These are phyloP conservation scores for Eucalyptus curtisii DNA, from an alignment of 345 rosid genomes.

Conservation along the genomic window DNA sequence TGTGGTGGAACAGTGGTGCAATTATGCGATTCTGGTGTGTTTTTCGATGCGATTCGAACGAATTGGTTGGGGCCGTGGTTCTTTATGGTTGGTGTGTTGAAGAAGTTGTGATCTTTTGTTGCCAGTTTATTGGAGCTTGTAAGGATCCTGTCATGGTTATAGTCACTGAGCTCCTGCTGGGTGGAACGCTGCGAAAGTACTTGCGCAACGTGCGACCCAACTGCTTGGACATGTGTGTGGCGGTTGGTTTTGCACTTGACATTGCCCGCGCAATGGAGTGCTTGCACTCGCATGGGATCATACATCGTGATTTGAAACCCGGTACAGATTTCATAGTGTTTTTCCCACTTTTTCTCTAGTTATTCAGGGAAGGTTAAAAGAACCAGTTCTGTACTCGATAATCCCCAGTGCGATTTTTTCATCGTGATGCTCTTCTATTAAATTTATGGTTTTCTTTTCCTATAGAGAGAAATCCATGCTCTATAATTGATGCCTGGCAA, in stretches of 20 bases:
- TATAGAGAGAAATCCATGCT: background rate
- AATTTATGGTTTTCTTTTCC: background rate
- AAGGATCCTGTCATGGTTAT: slow-evolving; percentile 94
- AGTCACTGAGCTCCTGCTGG: slow-evolving; percentile 80
- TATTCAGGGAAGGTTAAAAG: background rate
- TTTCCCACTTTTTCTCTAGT: background rate
- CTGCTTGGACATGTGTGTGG: slow-evolving; percentile 55
- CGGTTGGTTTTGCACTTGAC: slow-evolving; percentile 81
- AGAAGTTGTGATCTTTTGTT: background rate
- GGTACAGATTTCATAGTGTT: slow-evolving; percentile 27
- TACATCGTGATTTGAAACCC: slow-evolving; percentile 95
- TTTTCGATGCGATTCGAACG: background rate
- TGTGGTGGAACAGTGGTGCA: background rate
- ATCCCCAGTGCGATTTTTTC: background rate
- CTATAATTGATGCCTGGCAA: background rate
- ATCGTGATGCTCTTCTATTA: background rate
- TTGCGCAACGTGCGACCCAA: slow-evolving; percentile 59
- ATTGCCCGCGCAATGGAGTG: slow-evolving; percentile 99
- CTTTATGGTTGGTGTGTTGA: background rate
- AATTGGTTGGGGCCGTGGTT: background rate
- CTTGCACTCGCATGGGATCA: slow-evolving; percentile 90
- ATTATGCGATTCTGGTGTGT: background rate
- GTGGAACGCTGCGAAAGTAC: slow-evolving; percentile 86
- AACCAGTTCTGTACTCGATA: background rate
- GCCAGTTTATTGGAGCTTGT: slow-evolving; percentile 96